phyloP scores from a whole-genome alignment of 2,329 filamentous ascomycete species.

The Aspergillus sp. region DNA sequence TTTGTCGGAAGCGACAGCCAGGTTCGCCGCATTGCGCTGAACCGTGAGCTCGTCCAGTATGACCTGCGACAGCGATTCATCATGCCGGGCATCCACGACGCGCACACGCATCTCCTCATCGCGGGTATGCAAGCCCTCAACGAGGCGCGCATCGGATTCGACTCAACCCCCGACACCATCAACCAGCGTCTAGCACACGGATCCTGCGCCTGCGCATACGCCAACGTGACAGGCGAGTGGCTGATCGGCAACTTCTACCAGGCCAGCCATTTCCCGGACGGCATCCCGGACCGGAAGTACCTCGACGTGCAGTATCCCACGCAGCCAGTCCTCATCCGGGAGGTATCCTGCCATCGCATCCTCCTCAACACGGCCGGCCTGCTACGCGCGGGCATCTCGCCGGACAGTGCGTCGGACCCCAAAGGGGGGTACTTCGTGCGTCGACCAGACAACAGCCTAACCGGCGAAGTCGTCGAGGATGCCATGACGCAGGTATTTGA shows the following conservation, averaged over 20 bases:
- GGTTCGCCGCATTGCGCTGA: slow-evolving; percentile 15
- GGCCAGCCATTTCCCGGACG: slow-evolving; percentile 10
- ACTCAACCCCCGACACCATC: slow-evolving; percentile 21
- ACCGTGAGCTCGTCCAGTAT: slow-evolving; percentile 16
- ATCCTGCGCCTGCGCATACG: slow-evolving; percentile 25
- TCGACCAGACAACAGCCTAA: slow-evolving; percentile 25
- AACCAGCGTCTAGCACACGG: slow-evolving; percentile 22
- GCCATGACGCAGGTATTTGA: slow-evolving; percentile 21
- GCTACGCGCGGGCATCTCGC: slow-evolving; percentile 22
- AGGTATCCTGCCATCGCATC: slow-evolving; percentile 26
- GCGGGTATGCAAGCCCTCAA: slow-evolving; percentile 26
- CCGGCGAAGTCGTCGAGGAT: slow-evolving; percentile 28
- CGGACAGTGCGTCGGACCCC: slow-evolving; percentile 15
- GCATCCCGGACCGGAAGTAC: slow-evolving; percentile 20
- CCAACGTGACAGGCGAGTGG: slow-evolving; percentile 20
- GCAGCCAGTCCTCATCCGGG: slow-evolving; percentile 27
- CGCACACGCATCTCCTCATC: slow-evolving; percentile 31
- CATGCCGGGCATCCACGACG: slow-evolving; percentile 39
- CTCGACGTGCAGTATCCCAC: slow-evolving; percentile 27
- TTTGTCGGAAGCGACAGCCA: slow-evolving; percentile 24
- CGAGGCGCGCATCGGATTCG: slow-evolving; percentile 24
- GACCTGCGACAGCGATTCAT: slow-evolving; percentile 29
- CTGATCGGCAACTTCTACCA: slow-evolving; percentile 19
- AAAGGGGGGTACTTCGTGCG: slow-evolving; percentile 23
- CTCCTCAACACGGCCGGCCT: slow-evolving; percentile 28